Percentiles rank a stretch among this genome's conserved stretches.
These are phyloP conservation scores for Solidago caesia DNA, from an alignment of 129 eudicot species.

Conservation along the genomic window DNA sequence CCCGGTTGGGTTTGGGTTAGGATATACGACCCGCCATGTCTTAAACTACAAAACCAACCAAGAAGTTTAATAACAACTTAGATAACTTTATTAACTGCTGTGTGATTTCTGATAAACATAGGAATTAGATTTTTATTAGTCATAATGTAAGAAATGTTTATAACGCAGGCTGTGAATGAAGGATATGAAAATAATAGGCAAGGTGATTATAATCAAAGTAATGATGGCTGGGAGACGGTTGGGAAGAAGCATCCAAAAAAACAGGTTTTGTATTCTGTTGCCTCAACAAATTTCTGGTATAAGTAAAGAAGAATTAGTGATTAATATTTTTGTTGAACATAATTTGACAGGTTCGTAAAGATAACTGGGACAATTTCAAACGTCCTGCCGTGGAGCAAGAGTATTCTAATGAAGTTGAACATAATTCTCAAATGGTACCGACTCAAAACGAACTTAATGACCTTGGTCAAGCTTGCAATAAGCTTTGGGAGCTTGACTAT, in stretches of 20 bases:
- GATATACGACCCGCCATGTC: too few relatives aligned
- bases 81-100: background rate
- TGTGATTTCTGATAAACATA: background rate
- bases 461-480: conserved; percentile 69
- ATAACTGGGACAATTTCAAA: conserved; percentile 71
- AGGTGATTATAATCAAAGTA: conserved; percentile 36
- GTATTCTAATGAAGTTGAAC: conserved; percentile 57
- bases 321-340: background rate
- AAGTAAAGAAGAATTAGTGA: background rate
- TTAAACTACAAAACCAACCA: too few relatives aligned
- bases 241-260: conserved; percentile 64
- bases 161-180: conserved; percentile 39
- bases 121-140: background rate
- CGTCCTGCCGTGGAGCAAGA: conserved; percentile 71
- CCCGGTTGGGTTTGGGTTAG: too few relatives aligned
- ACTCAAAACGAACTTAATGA: conserved; percentile 68
- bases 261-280: conserved; percentile 40
- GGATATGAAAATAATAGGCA: conserved; percentile 35
- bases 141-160: conserved; percentile 1
- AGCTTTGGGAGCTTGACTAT: conserved; percentile 88
- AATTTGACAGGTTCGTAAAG: conserved; percentile 51
- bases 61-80: background rate
- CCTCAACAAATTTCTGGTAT: background rate
- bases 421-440: conserved; percentile 47
- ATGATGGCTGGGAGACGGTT: conserved; percentile 92